These are phyloP conservation scores for Myrmaecium sp. DNA, from an alignment of 2,329 filamentous ascomycete species.

Conservation along the genomic window DNA sequence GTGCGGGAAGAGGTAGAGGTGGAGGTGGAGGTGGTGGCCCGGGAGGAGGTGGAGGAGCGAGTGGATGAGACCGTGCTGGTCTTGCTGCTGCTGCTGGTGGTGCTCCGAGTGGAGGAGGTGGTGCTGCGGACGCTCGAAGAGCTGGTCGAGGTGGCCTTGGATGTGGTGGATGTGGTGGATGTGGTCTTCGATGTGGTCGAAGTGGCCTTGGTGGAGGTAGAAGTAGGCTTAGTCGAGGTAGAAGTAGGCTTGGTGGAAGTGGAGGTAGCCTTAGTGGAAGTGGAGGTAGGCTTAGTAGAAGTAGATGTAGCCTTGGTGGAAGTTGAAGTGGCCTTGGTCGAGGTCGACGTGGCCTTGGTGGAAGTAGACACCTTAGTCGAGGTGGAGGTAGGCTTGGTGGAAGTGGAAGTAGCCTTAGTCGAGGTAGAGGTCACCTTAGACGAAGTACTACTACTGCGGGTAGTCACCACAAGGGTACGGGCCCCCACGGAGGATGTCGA, in stretches of 20 bases:
- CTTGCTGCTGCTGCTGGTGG: conserved; percentile 60
- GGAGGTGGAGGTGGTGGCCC: conserved; percentile 33
- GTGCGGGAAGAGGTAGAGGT: conserved; percentile 40
- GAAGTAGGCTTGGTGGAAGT: conserved; percentile 51
- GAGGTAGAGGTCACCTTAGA: too few species aligned
- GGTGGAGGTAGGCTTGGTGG: too few species aligned
- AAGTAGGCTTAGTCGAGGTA: conserved; percentile 54
- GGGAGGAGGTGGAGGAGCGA: conserved; percentile 39
- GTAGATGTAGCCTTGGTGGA: too few species aligned
- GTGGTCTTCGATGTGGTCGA: conserved; percentile 50
- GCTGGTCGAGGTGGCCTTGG: conserved; percentile 16
- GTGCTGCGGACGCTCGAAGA: conserved; percentile 23
- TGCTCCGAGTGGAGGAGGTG: conserved; percentile 36
- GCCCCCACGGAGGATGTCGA: too few species aligned
- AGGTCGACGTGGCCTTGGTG: too few species aligned
- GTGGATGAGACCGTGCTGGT: conserved; percentile 58
- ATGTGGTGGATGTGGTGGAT: conserved; percentile 19
- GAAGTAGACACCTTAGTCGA: too few species aligned
- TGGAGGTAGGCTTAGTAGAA: too few species aligned
- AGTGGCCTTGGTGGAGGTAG: conserved; percentile 43
- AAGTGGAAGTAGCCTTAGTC: too few species aligned
- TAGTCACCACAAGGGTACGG: too few species aligned
- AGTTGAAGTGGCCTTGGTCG: too few species aligned
- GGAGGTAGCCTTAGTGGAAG: too few species aligned
- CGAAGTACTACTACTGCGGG: too few species aligned